Base-by-base conservation (phyloP, 345 rosid species). In the Nephelium lappaceum region DNA sequence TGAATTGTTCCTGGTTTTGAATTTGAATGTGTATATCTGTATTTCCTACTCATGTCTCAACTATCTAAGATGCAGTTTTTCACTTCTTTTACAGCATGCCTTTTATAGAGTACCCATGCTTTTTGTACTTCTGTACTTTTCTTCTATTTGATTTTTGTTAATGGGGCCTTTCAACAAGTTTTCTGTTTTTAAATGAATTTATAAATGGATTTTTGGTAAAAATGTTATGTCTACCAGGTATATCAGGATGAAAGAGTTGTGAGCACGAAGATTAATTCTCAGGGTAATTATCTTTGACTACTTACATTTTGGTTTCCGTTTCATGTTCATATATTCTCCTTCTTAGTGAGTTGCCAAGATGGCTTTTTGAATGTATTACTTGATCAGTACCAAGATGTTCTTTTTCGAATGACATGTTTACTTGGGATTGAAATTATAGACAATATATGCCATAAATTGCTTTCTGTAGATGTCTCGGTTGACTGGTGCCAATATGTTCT, bases 211-310 rank as follows among this genome's bases (percentile, higher is more conserved):
- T 57, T 51, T 66, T 42, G 21, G 45, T 27, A 71, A 73, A 78
- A 66, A 43, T 61, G 16, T 81, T 65, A 24, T 72, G 38, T 79
- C 51, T 77, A 21, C n/a, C 91, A 85, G 84, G 79, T 80, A 64
- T 63, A 65, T 81, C 78, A 84, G 79, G 87, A 79, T 18, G 75
- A 76, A 76, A 83, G 83, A 75, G 63, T 57, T 51, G 72, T 24
- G 27, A 66, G 62, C 19, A 82, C 87, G 71, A 82, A 10, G 77
- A 81, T 81, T 83, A 79, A 69, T 78, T 84, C 82, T 81, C 78
- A 65, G 69, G 96, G 93, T 92, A 89, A 76, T 83, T 41, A 42
- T 81, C 75, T 64, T 67, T 76, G 69, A 60, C 72, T 58, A 43
- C 66, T 41, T 60, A 62, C 25, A 23, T 73, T 31, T 72, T 67